Conservation (phyloP, 2,329 filamentous ascomycete genomes). For the Ilyonectria mors-panacis region DNA sequence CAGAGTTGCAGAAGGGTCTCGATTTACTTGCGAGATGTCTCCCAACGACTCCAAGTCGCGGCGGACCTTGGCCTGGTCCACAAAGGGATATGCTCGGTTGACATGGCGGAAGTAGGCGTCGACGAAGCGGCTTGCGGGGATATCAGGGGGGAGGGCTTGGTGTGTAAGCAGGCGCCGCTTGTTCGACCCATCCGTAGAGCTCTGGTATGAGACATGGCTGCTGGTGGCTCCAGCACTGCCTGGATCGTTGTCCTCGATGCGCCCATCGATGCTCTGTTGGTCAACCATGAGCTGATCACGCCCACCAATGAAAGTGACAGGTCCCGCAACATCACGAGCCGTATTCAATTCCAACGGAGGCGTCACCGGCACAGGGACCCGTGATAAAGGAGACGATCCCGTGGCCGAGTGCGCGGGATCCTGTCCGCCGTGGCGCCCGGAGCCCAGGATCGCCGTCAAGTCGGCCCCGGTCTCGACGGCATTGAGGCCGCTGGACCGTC, state of each 20-base stretch:
- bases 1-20: slow-evolving; percentile 50
- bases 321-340: slow-evolving; percentile 17
- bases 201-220: slow-evolving; percentile 42
- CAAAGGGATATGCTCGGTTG: slow-evolving; percentile 62
- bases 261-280: slow-evolving; percentile 32
- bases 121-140: slow-evolving; percentile 53
- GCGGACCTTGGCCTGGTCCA: slow-evolving; percentile 55
- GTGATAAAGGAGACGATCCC: slow-evolving; percentile 33
- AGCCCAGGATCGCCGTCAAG: slow-evolving; percentile 35
- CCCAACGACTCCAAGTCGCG: slow-evolving; percentile 52
- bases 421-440: slow-evolving; percentile 18
- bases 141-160: slow-evolving; percentile 42
- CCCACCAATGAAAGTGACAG: slow-evolving; percentile 21
- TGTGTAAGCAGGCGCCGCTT: slow-evolving; percentile 37
- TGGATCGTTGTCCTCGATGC: slow-evolving; percentile 38
- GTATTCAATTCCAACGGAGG: slow-evolving; percentile 34
- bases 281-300: slow-evolving; percentile 27
- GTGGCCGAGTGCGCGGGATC: slow-evolving; percentile 15
- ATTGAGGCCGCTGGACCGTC: slow-evolving; percentile 48
- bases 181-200: slow-evolving; percentile 37
- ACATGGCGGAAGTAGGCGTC: slow-evolving; percentile 63
- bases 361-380: slow-evolving; percentile 32
- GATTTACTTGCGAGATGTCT: slow-evolving; percentile 47
- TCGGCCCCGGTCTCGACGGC: slow-evolving; percentile 56
- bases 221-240: slow-evolving; percentile 41